These are phyloP conservation scores for Apiotrichum sp. DNA, from an alignment of 1,284 basidiomycete genomes.

Conservation along the genomic window DNA sequence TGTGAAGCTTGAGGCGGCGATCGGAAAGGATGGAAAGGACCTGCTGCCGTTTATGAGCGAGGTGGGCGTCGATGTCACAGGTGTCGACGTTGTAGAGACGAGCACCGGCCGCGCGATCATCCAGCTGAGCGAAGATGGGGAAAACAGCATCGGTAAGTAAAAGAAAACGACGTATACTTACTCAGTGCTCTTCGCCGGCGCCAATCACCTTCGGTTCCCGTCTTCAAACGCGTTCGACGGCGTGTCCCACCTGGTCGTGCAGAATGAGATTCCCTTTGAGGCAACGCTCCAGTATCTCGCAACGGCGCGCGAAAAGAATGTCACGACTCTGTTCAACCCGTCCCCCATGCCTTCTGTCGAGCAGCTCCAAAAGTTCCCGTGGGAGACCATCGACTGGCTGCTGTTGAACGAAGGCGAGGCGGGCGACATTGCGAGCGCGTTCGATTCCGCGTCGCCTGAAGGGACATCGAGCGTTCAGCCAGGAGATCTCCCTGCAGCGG, in stretches of 20 bases:
- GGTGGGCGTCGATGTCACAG: constrained; percentile 39
- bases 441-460: constrained; percentile 2
- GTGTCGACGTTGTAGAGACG: constrained; percentile 32
- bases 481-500: background rate
- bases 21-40: constrained; percentile 46
- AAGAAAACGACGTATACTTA: background rate
- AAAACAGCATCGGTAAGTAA: constrained; percentile 49
- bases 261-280: constrained; percentile 54
- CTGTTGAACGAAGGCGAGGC: constrained; percentile 54
- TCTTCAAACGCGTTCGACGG: constrained; percentile 9
- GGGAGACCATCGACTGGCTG: constrained; percentile 50
- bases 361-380: constrained; percentile 49
- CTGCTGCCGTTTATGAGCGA: constrained; percentile 25
- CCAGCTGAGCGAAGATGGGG: constrained; percentile 46
- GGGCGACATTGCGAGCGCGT: constrained; percentile 25
- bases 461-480: background rate
- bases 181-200: constrained; percentile 46
- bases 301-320: constrained; percentile 23
- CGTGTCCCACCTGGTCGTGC: constrained; percentile 51
- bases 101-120: constrained; percentile 50
- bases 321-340: constrained; percentile 53
- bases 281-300: constrained; percentile 48
- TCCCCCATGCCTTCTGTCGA: constrained; percentile 50
- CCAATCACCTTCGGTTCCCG: constrained; percentile 31
- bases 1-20: constrained; percentile 44